Evolutionary conservation across 768 basidiomycete genomes (phyloP).

Genomic region (Panellus pusillus): DNA sequence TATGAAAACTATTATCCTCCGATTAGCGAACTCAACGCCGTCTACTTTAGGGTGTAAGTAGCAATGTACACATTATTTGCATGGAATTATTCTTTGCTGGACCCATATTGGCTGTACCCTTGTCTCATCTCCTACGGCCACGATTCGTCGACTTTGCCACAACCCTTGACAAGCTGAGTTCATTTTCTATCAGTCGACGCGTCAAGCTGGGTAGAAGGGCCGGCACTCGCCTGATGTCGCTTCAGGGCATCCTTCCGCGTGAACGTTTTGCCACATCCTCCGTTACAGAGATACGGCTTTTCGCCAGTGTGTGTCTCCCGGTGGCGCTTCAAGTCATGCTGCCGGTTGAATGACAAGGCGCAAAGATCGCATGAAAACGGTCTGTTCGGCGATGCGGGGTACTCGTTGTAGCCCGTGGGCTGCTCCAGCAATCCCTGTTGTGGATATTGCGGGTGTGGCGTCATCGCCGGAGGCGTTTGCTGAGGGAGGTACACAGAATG

Average conservation of each 20-base stretch:
- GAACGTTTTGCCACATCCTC: constrained; percentile 84
- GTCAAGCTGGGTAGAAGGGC: constrained; percentile 3
- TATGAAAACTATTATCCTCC: constrained; percentile 16
- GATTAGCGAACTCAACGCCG: constrained; percentile 9
- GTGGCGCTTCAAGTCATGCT: constrained; percentile 84
- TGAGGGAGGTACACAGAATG: constrained; percentile 34
- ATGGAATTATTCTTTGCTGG: not conserved
- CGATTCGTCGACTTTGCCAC: constrained; percentile 67
- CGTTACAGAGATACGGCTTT: constrained; percentile 82
- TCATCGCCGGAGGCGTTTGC: constrained; percentile 21
- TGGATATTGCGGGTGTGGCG: constrained; percentile 30
- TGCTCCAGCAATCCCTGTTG: constrained; percentile 38
- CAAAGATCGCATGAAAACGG: constrained; percentile 74
- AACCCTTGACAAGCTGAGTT: constrained; percentile 70
- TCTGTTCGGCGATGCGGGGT: constrained; percentile 57
- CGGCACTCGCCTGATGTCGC: constrained; percentile 68
- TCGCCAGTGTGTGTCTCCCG: constrained; percentile 84
- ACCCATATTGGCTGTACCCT: too few relatives aligned
- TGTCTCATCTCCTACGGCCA: constrained; percentile 30
- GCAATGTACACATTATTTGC: constrained; percentile 20
- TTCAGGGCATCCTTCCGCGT: constrained; percentile 86
- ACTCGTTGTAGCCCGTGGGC: constrained; percentile 43
- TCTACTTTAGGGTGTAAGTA: constrained; percentile 23
- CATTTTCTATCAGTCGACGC: constrained; percentile 8
- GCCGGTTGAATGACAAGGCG: constrained; percentile 79